phyloP scores from a whole-genome alignment of 805 yeast species.

The Wickerhamiella parazyma region DNA sequence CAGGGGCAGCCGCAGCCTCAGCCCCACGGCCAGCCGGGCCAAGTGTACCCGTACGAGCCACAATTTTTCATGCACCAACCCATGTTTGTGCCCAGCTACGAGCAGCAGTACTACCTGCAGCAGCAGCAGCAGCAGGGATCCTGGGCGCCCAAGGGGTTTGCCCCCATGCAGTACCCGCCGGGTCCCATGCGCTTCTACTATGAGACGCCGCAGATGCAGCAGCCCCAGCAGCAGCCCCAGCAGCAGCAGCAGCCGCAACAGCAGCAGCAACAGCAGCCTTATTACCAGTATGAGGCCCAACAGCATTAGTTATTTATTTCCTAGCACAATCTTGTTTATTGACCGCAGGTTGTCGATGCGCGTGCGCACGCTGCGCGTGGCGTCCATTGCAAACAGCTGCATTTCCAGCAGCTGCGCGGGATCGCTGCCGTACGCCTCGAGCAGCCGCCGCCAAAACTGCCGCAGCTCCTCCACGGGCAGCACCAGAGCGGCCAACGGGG shows the following conservation, averaged over 20 bases:
- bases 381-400: too few species aligned
- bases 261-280: neutral
- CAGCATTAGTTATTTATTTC: conserved; percentile 4
- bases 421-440: too few species aligned
- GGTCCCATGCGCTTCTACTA: neutral
- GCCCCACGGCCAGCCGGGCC: neutral
- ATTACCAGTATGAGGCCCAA: neutral
- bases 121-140: neutral
- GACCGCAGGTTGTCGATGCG: neutral
- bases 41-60: conserved; percentile 1
- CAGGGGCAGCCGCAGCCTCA: neutral
- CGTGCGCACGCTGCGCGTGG: neutral
- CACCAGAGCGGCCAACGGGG: neutral
- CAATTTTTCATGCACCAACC: conserved; percentile 4
- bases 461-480: conserved; percentile 1
- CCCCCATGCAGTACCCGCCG: neutral
- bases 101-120: conserved; percentile 1
- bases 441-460: neutral
- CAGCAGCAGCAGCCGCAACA: neutral
- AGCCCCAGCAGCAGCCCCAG: neutral
- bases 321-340: neutral
- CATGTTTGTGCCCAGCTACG: conserved; percentile 3
- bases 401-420: too few species aligned
- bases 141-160: neutral
- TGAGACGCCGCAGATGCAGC: neutral